Percentiles rank a stretch among this genome's conserved stretches.
Conservation (phyloP, 2,329 filamentous ascomycete species). For the Penicillium sp. region DNA sequence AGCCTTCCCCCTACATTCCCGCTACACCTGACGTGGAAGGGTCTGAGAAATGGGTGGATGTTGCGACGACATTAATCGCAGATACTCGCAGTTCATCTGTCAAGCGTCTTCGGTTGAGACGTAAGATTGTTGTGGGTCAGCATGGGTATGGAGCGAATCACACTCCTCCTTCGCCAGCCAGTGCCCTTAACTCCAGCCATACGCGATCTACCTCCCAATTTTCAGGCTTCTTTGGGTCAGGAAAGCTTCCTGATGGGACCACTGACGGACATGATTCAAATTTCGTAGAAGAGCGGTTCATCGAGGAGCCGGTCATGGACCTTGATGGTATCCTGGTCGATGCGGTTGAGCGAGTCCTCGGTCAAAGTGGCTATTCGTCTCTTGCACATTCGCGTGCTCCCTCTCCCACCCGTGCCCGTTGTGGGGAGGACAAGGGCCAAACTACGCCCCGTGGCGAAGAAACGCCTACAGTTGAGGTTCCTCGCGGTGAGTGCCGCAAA, state of each 20-base stretch:
- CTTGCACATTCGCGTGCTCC: slow-evolving; percentile 41
- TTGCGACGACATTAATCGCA: slow-evolving; percentile 57
- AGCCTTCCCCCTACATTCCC: slow-evolving; percentile 46
- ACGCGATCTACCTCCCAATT: slow-evolving; percentile 30
- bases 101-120: slow-evolving; percentile 54
- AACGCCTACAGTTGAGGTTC: slow-evolving; percentile 42
- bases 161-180: slow-evolving; percentile 21
- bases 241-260: slow-evolving; percentile 21
- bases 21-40: slow-evolving; percentile 33
- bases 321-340: slow-evolving; percentile 58
- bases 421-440: slow-evolving; percentile 30
- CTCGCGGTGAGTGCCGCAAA: slow-evolving; percentile 52
- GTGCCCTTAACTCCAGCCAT: slow-evolving; percentile 22
- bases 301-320: slow-evolving; percentile 56
- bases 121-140: slow-evolving; percentile 39
- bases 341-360: slow-evolving; percentile 56
- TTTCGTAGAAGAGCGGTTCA: slow-evolving; percentile 51
- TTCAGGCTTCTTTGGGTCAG: slow-evolving; percentile 28
- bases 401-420: slow-evolving; percentile 39
- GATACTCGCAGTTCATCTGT: slow-evolving; percentile 55
- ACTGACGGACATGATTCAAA: slow-evolving; percentile 19
- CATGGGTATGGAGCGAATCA: slow-evolving; percentile 17
- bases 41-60: slow-evolving; percentile 53
- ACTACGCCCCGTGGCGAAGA: slow-evolving; percentile 27
- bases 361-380: slow-evolving; percentile 43